Evolutionary conservation across 1,284 basidiomycete species (phyloP), one percentile per base, ranked within the genome.

Genomic region (Prillingera fragicola): DNA sequence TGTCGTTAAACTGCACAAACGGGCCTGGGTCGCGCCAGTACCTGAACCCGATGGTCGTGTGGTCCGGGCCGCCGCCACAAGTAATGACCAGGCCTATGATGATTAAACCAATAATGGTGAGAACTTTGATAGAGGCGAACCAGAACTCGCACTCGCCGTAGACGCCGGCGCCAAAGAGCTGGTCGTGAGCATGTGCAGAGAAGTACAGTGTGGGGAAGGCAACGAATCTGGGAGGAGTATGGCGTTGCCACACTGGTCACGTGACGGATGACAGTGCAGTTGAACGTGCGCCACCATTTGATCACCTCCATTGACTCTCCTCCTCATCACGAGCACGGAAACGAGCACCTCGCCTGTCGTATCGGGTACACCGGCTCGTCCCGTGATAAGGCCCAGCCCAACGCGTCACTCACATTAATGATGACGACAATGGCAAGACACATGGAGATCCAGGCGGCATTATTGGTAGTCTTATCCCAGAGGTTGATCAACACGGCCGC

Each of bases 401-500:
- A n/a, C n/a, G n/a, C n/a, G n/a, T n/a, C n/a, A 7, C 27, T 28
- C 32, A 33, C 5, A 31, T 13, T 8, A 39, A 32, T 27, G 7
- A 70, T 71, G 19, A 88, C 69, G 29, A 85, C 82, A 12, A 89
- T 76, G 21, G 83, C 67, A 55, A 87, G 72, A 56, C 80, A 83
- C 50, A 90, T 74, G 0, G 81, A 75, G 45, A 90, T 82, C 85
- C 85, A 89, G 32, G 74, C 80, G 10, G 81, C 81, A 48, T 81
- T 79, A 63, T 77, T 85, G 53, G 82, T 73, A 14, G 66, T 60
- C 7, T 66, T 56, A 65, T 61, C 57, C 85, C 85, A 88, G 59
- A 79, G 84, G 37, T 82, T 77, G 57, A 89, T 81, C 18, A 90
- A 72, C 12, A 89, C 78, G 2, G 85, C 77, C 1, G 83, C 78